Evolutionary conservation across 345 rosid genomes (phyloP).

Genomic region (Balakata baccata): DNA sequence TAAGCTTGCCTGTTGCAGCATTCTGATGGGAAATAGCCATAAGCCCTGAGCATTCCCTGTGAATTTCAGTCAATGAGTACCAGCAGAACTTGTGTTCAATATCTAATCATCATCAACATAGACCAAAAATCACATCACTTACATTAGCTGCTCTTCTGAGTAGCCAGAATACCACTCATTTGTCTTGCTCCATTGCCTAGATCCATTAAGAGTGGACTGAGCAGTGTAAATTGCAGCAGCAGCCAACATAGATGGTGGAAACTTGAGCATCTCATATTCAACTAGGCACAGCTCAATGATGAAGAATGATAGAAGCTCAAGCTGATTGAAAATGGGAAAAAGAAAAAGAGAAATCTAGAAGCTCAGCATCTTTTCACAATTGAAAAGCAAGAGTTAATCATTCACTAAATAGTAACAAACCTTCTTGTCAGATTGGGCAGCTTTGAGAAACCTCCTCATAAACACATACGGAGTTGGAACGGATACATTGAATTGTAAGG

Average conservation of each 20-base stretch:
- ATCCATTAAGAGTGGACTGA: constrained; percentile 44
- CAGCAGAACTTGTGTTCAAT: background rate
- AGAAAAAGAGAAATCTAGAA: background rate
- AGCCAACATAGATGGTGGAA: constrained; percentile 57
- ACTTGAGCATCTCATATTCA: constrained; percentile 60
- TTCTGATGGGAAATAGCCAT: constrained; percentile 75
- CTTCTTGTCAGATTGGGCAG: constrained; percentile 82
- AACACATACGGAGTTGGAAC: constrained; percentile 90
- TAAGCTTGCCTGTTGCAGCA: constrained; percentile 75
- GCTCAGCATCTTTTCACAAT: background rate
- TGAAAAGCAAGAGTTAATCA: background rate
- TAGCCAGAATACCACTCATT: constrained; percentile 50
- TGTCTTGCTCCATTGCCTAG: constrained; percentile 53
- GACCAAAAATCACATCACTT: background rate
- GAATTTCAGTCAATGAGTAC: background rate
- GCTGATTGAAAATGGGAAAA: constrained; percentile 38
- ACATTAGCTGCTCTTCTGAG: constrained; percentile 55
- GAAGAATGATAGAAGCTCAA: constrained; percentile 73
- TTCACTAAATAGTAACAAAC: constrained; percentile 22
- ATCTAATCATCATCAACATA: background rate
- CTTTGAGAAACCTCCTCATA: constrained; percentile 88
- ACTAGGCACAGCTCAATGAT: constrained; percentile 67
- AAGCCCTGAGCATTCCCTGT: constrained; percentile 76
- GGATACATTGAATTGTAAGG: constrained; percentile 72
- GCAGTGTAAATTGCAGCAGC: constrained; percentile 69